These are phyloP conservation scores for Danielia oregonensis DNA, from an alignment of 805 yeast genomes.

Conservation along the genomic window DNA sequence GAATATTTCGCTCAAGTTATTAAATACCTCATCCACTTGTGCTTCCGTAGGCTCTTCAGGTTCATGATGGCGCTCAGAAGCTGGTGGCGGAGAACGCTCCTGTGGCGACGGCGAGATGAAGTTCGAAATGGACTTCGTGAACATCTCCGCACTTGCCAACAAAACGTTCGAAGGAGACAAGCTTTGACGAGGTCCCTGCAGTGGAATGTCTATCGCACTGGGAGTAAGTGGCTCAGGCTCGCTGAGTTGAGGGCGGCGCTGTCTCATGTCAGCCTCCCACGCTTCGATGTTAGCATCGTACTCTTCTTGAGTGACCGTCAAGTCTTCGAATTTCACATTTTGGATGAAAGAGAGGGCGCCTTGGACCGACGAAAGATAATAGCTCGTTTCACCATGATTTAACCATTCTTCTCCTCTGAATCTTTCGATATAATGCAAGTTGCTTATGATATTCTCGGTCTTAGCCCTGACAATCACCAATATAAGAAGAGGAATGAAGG, in stretches of 20 bases:
- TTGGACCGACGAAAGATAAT: slow-evolving; percentile 84
- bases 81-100: slow-evolving; percentile 5
- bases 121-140: slow-evolving; percentile 46
- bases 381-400: slow-evolving; percentile 80
- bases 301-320: slow-evolving; percentile 61
- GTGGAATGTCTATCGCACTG: slow-evolving; percentile 3
- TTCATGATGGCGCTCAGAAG: too few relatives aligned
- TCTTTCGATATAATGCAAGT: slow-evolving; percentile 79
- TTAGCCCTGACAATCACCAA: slow-evolving; percentile 71
- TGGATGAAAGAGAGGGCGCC: slow-evolving; percentile 83
- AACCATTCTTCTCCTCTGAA: slow-evolving; percentile 73
- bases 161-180: slow-evolving; percentile 38
- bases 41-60: neutral
- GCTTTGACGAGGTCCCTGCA: slow-evolving; percentile 5
- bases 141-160: slow-evolving; percentile 46
- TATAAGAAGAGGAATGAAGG: slow-evolving; percentile 85
- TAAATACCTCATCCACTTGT: slow-evolving; percentile 29
- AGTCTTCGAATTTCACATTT: slow-evolving; percentile 50
- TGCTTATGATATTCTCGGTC: slow-evolving; percentile 65
- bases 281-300: slow-evolving; percentile 53
- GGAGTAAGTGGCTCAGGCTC: slow-evolving; percentile 2
- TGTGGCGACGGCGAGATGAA: slow-evolving; percentile 38
- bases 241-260: slow-evolving; percentile 6
- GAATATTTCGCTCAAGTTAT: slow-evolving; percentile 63
- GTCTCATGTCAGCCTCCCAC: slow-evolving; percentile 36